Base-by-base conservation (phyloP, 73 alveolate genomes). In the Effrenium voratum region DNA sequence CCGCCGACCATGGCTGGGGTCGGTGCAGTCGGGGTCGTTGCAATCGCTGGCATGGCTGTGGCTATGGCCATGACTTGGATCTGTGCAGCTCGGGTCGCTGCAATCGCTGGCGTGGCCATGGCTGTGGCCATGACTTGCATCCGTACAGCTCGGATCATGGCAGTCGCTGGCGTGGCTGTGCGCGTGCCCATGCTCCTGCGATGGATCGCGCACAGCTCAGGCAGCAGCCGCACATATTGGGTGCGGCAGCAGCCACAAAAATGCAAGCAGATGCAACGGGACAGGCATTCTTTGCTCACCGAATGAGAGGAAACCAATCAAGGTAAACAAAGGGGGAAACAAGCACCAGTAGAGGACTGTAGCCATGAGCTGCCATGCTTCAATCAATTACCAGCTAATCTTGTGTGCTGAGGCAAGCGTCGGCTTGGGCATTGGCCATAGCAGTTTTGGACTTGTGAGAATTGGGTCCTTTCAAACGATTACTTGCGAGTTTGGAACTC, bases 21-120 rank as follows among this genome's bases (percentile, higher is more conserved):
- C 80, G 0, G 49, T 68, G 70, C 82, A 63, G 70, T 38, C 49
- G 49, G 83, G 92, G 57, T 68, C 80, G 59, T 50, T 87, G 95
- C 95, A 87, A 68, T 87, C 95, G 3, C 44, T 70, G 2, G 95
- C 95, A 44, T 87, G 95, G 95, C 95, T 87, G 70, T 83, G 93
- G 38, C 76, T 52, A 36, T 87, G 95, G 49, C 85, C 95, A 41
- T 87, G 83, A 49, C 94, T 57, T 57, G 81, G 30, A 59, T 86
- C 94, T 8, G 77, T 83, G 93, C 93, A 83, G 30, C 40, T 57
- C 2, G 93, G 79, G 13, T 83, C 93, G 66, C 55, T 49, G 93
- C 83, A 86, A 50, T 59, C 72, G 34, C 94, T 86, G 49, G 94
- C 45, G 22, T 86, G 94, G 94, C 94, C 59, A 82, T 86, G 94